Evolutionary conservation across 2,329 filamentous ascomycete genomes (phyloP).

Genomic region (Ascochyta fabae): DNA sequence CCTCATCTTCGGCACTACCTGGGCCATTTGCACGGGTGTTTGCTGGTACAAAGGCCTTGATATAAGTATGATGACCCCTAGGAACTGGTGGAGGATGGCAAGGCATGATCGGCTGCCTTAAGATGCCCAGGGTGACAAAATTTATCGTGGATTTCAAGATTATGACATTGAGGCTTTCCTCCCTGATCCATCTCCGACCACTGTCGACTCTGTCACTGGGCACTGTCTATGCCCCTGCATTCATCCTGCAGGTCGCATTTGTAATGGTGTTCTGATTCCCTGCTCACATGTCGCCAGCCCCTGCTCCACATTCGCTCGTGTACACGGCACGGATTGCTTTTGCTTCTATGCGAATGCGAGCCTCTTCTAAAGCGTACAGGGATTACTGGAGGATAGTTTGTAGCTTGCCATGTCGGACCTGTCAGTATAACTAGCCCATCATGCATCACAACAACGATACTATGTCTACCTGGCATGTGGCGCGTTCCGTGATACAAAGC

Average conservation of each 20-base stretch:
- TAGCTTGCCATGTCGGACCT: neutral
- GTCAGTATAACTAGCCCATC: neutral
- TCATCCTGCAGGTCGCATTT: neutral
- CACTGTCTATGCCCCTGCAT: neutral
- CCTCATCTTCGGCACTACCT: conserved; percentile 30
- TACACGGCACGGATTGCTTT: neutral
- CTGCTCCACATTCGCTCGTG: neutral
- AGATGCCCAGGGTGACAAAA: neutral
- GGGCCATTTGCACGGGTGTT: conserved; percentile 29
- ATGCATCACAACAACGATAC: neutral
- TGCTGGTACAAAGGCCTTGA: conserved; percentile 36
- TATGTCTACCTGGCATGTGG: neutral
- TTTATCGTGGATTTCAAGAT: neutral
- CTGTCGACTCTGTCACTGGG: neutral
- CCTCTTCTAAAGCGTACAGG: neutral
- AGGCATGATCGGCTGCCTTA: conserved; percentile 9
- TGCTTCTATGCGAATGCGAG: neutral
- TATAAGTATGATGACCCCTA: conserved; percentile 30
- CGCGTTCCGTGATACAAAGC: neutral
- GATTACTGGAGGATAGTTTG: neutral
- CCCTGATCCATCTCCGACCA: neutral
- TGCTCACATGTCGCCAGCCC: neutral
- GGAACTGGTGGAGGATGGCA: conserved; percentile 26
- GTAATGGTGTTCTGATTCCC: neutral
- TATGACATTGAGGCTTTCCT: neutral